phyloP scores from a whole-genome alignment of 495 filamentous ascomycete species.

The Penicillium silybi region DNA sequence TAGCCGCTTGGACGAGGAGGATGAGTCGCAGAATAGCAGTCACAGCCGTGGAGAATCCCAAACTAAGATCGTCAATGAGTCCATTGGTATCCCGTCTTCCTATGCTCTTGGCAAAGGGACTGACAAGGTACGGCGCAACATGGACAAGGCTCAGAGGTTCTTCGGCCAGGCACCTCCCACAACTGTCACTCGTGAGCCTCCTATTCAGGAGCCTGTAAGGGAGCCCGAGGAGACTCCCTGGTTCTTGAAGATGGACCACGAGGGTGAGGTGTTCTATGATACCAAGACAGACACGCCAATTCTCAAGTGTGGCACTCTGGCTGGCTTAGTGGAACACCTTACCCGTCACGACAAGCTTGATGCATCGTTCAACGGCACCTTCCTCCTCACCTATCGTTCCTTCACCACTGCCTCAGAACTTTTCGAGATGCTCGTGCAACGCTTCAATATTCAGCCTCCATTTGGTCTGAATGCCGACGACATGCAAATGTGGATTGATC shows the following conservation, averaged over 20 bases:
- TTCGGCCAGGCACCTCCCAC: slow-evolving; percentile 77
- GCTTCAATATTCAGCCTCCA: slow-evolving; percentile 93
- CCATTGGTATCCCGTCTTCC: slow-evolving; percentile 61
- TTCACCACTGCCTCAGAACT: slow-evolving; percentile 88
- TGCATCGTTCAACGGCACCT: slow-evolving; percentile 94
- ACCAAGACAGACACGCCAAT: slow-evolving; percentile 65
- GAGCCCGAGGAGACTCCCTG: slow-evolving; percentile 72
- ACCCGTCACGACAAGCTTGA: slow-evolving; percentile 95
- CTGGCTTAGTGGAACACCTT: slow-evolving; percentile 90
- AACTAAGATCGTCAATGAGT: slow-evolving; percentile 27
- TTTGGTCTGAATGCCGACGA: slow-evolving; percentile 70
- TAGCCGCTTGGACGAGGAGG: slow-evolving; percentile 34
- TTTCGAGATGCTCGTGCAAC: slow-evolving; percentile 85
- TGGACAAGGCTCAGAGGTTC: slow-evolving; percentile 81
- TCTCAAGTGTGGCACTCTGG: slow-evolving; percentile 83
- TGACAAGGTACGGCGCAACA: slow-evolving; percentile 62
- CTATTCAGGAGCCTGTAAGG: slow-evolving; percentile 42
- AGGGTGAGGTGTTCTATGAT: slow-evolving; percentile 87
- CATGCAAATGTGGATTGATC: slow-evolving; percentile 83
- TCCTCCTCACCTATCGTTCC: slow-evolving; percentile 92
- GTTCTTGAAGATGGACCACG: slow-evolving; percentile 83
- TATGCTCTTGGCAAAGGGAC: slow-evolving; percentile 55
- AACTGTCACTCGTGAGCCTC: slow-evolving; percentile 43
- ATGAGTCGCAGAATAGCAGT: slow-evolving; percentile 22
- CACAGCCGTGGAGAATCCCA: slow-evolving; percentile 36